These are phyloP conservation scores for Babesia gibsoni DNA, from an alignment of 169 alveolate genomes.

Conservation along the genomic window DNA sequence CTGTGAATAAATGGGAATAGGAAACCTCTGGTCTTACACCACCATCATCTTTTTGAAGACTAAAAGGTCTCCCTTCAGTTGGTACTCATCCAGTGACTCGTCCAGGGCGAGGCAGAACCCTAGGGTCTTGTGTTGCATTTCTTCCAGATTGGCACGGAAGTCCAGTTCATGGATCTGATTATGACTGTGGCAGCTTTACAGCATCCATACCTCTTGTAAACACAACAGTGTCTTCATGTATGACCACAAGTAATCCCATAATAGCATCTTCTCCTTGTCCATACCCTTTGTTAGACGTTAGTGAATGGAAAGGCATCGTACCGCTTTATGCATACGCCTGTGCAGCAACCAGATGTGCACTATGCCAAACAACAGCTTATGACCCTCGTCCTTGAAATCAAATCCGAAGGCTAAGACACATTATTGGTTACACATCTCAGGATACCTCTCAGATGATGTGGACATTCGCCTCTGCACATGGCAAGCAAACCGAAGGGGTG, in stretches of 20 bases:
- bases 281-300: slow-evolving; percentile 12
- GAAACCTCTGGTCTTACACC: slow-evolving; percentile 8
- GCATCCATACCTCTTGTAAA: slow-evolving; percentile 18
- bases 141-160: slow-evolving; percentile 41
- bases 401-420: slow-evolving; percentile 34
- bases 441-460: slow-evolving; percentile 39
- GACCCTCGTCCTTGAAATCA: slow-evolving; percentile 17
- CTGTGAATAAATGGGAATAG: slow-evolving; percentile 3
- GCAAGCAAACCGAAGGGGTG: slow-evolving; percentile 48
- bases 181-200: background rate
- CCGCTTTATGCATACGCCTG: slow-evolving; percentile 47
- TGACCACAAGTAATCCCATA: slow-evolving; percentile 60
- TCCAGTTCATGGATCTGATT: slow-evolving; percentile 36
- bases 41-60: slow-evolving; percentile 25
- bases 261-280: slow-evolving; percentile 37
- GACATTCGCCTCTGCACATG: slow-evolving; percentile 41
- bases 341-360: slow-evolving; percentile 61
- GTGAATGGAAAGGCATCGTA: background rate
- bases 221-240: slow-evolving; percentile 33
- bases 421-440: background rate
- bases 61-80: slow-evolving; percentile 13
- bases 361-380: slow-evolving; percentile 39
- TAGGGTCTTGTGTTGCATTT: slow-evolving; percentile 60
- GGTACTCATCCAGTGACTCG: slow-evolving; percentile 44
- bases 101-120: slow-evolving; percentile 62